A percentile compares a stretch with the other conserved stretches of the same genome.
Conservation (phyloP, 108 stramenopile species). For the Conticribra weissflogii region DNA sequence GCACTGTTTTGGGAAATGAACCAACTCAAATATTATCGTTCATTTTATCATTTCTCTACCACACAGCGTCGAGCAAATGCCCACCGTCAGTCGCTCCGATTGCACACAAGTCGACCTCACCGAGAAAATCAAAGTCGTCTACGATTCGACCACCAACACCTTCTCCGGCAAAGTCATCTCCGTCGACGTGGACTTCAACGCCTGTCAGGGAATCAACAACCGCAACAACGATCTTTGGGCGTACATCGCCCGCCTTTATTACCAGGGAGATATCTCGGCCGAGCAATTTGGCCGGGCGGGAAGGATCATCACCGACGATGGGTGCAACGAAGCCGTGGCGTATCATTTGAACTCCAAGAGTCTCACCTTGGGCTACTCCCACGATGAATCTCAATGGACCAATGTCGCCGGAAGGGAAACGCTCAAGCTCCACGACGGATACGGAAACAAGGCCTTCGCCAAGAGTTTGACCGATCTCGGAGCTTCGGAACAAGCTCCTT, state of each 20-base stretch:
- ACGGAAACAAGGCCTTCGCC: conserved; percentile 12
- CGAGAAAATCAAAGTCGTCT: conserved; percentile 33
- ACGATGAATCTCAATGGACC: conserved; percentile 35
- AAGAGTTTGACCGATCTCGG: background rate
- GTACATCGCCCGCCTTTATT: conserved; percentile 53
- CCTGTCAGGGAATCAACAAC: conserved; percentile 52
- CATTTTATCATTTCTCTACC: too few species aligned
- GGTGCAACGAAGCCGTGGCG: conserved; percentile 5
- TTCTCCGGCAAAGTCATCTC: conserved; percentile 23
- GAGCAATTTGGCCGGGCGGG: conserved; percentile 36
- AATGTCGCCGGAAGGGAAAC: conserved; percentile 32
- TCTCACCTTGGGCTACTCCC: conserved; percentile 20
- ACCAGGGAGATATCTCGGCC: conserved; percentile 33
- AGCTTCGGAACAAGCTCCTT: background rate
- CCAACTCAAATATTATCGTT: too few species aligned
- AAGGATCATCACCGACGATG: conserved; percentile 36
- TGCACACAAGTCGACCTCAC: conserved; percentile 52
- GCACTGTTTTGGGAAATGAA: too few species aligned
- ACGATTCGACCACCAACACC: conserved; percentile 21
- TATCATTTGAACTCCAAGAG: conserved; percentile 13
- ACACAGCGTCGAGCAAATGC: conserved; percentile 58
- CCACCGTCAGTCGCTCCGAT: conserved; percentile 53
- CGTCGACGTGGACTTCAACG: conserved; percentile 49
- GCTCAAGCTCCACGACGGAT: conserved; percentile 9
- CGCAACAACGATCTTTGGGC: conserved; percentile 55